phyloP scores from a whole-genome alignment of 2,329 filamentous ascomycete genomes.

The Pseudocercospora eumusae region DNA sequence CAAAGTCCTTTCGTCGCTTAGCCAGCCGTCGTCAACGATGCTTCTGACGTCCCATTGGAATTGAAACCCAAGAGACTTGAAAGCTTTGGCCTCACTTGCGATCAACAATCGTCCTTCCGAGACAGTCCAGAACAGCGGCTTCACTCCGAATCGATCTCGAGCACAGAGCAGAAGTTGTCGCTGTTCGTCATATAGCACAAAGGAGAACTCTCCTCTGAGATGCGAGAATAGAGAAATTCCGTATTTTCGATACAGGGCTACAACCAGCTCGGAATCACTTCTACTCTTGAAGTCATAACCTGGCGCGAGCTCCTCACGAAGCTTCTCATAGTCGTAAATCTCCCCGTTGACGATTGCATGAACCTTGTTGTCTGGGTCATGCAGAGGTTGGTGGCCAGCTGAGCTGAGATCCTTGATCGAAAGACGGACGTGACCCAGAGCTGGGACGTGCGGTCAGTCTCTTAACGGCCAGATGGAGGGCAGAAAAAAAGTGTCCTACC shows the following conservation, averaged over 20 bases:
- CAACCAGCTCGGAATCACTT: constrained; percentile 56
- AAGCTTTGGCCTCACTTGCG: constrained; percentile 58
- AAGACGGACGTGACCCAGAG: constrained; percentile 54
- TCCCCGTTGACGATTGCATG: constrained; percentile 63
- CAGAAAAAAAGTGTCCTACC: constrained; percentile 34
- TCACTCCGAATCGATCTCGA: constrained; percentile 59
- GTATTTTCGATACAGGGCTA: constrained; percentile 55
- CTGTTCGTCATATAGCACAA: constrained; percentile 54
- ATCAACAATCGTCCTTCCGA: constrained; percentile 47
- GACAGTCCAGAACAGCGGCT: constrained; percentile 57
- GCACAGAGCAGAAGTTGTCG: constrained; percentile 50
- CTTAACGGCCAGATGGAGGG: constrained; percentile 27
- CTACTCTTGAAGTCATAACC: constrained; percentile 50
- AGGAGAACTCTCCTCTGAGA: constrained; percentile 58
- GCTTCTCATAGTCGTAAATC: constrained; percentile 57
- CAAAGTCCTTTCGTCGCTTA: constrained; percentile 50
- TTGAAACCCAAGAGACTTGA: constrained; percentile 51
- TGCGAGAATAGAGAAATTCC: constrained; percentile 51
- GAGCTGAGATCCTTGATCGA: constrained; percentile 56
- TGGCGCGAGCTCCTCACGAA: constrained; percentile 43
- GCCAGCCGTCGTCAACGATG: constrained; percentile 49
- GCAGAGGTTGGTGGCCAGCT: constrained; percentile 51
- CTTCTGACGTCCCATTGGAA: constrained; percentile 56
- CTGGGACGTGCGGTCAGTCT: constrained; percentile 34
- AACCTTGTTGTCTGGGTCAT: constrained; percentile 38